Evolutionary conservation across 768 basidiomycete genomes (phyloP).

Genomic region (Harrya chromipes): DNA sequence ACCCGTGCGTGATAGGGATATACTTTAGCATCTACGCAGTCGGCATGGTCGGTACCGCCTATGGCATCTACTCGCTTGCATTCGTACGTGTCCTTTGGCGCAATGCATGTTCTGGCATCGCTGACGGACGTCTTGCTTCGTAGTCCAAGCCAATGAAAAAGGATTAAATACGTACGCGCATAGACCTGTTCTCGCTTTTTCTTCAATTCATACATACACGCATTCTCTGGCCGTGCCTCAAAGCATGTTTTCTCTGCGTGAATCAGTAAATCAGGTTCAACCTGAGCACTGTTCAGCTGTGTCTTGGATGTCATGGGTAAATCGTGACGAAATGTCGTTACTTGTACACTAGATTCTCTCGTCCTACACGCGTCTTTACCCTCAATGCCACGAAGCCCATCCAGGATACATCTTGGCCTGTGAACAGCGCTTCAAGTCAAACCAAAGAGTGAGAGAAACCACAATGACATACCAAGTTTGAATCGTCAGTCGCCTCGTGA

Average conservation of each 20-base stretch:
- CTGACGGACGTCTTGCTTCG: not conserved
- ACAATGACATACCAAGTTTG: constrained; percentile 58
- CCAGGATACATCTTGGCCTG: constrained; percentile 90
- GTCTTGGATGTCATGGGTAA: not conserved
- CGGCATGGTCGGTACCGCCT: constrained; percentile 53
- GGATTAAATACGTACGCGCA: constrained; percentile 14
- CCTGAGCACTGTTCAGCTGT: not conserved
- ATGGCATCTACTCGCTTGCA: constrained; percentile 46
- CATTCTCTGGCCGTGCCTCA: constrained; percentile 4
- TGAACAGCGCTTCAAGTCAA: constrained; percentile 9
- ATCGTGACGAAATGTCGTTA: not conserved
- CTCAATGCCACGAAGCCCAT: constrained; percentile 80
- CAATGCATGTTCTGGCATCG: not conserved
- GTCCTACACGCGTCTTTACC: not conserved
- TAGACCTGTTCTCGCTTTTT: constrained; percentile 14
- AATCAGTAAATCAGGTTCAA: not conserved
- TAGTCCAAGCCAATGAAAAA: constrained; percentile 32
- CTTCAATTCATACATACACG: constrained; percentile 15
- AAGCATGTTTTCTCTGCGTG: not conserved
- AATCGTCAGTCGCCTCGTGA: constrained; percentile 74
- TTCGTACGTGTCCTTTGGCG: constrained; percentile 33
- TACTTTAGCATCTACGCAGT: constrained; percentile 53
- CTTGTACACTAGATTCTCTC: not conserved
- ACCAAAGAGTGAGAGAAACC: not conserved
- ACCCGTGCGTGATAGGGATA: constrained; percentile 38